Evolutionary conservation across 2,329 filamentous ascomycete species (phyloP).

Genomic region (Ophiocordyceps camponoti-rufipedis): DNA sequence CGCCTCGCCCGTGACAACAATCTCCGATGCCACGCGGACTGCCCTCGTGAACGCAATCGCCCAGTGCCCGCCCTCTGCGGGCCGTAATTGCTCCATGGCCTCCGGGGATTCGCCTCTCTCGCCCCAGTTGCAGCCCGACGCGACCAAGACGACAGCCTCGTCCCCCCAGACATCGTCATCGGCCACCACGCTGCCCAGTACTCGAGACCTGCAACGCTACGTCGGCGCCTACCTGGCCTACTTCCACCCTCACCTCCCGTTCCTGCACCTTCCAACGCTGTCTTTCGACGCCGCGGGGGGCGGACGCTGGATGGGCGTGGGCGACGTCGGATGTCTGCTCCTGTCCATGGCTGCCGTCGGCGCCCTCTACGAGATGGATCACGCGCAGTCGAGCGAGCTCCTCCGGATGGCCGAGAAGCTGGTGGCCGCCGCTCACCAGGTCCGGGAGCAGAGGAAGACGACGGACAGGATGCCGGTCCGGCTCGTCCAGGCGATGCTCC

Average conservation of each 20-base stretch:
- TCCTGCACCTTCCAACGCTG: constrained; percentile 78
- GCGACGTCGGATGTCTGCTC: constrained; percentile 71
- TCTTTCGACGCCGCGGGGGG: constrained; percentile 67
- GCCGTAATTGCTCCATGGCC: constrained; percentile 46
- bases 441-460: constrained; percentile 77
- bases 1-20: constrained; percentile 41
- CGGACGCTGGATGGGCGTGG: constrained; percentile 40
- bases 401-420: constrained; percentile 79
- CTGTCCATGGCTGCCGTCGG: constrained; percentile 68
- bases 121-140: constrained; percentile 27
- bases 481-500: constrained; percentile 90
- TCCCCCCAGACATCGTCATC: constrained; percentile 24
- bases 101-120: constrained; percentile 36
- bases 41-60: constrained; percentile 41
- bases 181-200: constrained; percentile 52
- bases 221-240: constrained; percentile 79
- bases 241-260: constrained; percentile 90
- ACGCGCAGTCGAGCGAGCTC: constrained; percentile 59
- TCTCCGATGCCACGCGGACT: constrained; percentile 45
- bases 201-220: constrained; percentile 74
- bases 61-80: constrained; percentile 35
- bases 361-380: constrained; percentile 75
- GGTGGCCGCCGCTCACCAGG: constrained; percentile 69
- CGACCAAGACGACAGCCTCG: constrained; percentile 25
- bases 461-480: constrained; percentile 69